Evolutionary conservation across 2,329 filamentous ascomycete species (phyloP).

Genomic region (Botrytis aclada): DNA sequence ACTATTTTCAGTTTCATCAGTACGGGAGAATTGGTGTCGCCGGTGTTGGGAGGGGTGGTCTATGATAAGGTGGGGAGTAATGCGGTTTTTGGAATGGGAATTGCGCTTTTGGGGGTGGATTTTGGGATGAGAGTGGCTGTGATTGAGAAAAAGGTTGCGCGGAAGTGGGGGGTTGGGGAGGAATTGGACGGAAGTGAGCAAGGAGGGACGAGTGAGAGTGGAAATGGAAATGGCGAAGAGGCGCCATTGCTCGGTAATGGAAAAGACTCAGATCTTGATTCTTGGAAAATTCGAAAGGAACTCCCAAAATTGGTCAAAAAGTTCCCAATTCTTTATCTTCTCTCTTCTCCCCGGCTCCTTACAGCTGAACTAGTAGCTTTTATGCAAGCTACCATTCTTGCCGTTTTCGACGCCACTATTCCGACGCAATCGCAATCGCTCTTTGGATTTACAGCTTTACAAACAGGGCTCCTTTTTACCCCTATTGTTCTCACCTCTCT

Average conservation of each 20-base stretch:
- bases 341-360: constrained; percentile 42
- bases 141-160: constrained; percentile 60
- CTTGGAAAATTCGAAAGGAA: constrained; percentile 2
- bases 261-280: background rate
- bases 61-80: constrained; percentile 57
- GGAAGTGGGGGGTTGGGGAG: constrained; percentile 29
- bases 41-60: constrained; percentile 57
- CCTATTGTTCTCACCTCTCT: constrained; percentile 41
- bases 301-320: constrained; percentile 37
- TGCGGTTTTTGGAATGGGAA: constrained; percentile 57
- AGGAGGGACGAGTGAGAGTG: constrained; percentile 24
- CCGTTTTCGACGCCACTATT: constrained; percentile 42
- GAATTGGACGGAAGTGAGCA: constrained; percentile 29
- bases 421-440: constrained; percentile 40
- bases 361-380: constrained; percentile 42
- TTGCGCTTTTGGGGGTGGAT: constrained; percentile 54
- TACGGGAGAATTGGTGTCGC: constrained; percentile 54
- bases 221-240: constrained; percentile 14
- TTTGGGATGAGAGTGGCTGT: constrained; percentile 58
- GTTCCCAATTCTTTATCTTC: constrained; percentile 48
- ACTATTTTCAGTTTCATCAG: constrained; percentile 59
- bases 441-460: constrained; percentile 40
- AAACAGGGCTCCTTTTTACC: constrained; percentile 41
- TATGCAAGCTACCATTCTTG: constrained; percentile 44
- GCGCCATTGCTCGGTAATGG: background rate